Evolutionary conservation across 106 monocot species (phyloP), one percentile per base, ranked within the genome.

Genomic region (Xerophyta viscosa): DNA sequence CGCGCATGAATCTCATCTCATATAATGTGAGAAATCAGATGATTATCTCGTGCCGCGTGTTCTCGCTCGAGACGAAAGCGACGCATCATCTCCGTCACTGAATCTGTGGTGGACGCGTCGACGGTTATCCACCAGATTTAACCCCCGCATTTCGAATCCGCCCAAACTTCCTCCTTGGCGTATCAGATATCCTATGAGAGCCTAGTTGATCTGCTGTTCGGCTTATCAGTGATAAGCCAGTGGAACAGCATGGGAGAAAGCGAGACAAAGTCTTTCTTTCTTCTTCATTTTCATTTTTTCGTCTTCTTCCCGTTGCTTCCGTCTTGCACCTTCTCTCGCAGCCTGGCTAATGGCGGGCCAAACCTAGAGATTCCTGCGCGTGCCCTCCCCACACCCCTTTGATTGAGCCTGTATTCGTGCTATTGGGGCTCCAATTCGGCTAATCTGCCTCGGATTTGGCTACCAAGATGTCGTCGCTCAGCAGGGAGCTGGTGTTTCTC

Each of bases 241-340:
- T 77, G 72, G 76, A 60, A 61, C 66, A 63, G 76, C 77, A 82
- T 82, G 67, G 77, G 72, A 69, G 71, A 82, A 77, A 82, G 72
- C 63, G 77, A 68, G 64, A 54, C 39, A 42, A 64, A 56, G 56
- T 28, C 66, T 42, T 39, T 18, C 33, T 28, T 49, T 49, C 11
- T 50, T 42, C 56, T 39, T 22, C 18, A 37, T 20, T 23, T 21
- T 47, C 58, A 2, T 17, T 21, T 10, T 14, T 10, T 52, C 19
- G 42, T 56, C 30, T 52, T 27, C 41, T 48, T 29, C 26, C 20
- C 3, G 11, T 42, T 57, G 37, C 49, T 11, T 41, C 55, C 22
- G 41, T 20, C 13, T 43, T 49, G 37, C 42, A 28, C 33, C 24
- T 13, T 21, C 47, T 30, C 43, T 12, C 6, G 23, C 31, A 49